These are phyloP conservation scores for Guillardia theta DNA, from an alignment of 78 protist species.

Conservation along the genomic window DNA sequence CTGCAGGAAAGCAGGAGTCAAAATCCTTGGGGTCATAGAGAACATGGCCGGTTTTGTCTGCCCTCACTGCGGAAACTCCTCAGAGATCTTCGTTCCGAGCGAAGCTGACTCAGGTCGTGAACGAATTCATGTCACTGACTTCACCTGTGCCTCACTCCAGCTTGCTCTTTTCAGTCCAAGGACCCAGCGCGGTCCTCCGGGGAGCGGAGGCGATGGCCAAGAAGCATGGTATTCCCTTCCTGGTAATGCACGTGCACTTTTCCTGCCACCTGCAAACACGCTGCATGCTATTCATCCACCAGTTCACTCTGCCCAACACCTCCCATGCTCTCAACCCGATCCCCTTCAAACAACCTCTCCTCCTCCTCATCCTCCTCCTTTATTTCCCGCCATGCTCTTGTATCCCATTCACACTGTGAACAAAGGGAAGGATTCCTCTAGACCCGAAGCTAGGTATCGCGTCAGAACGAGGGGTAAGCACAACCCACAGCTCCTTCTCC, in stretches of 20 bases:
- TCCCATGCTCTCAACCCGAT: too few species aligned
- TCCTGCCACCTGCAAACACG: neutral
- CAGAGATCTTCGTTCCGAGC: slow-evolving; percentile 42
- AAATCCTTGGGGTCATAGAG: slow-evolving; percentile 97
- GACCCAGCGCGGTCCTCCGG: neutral
- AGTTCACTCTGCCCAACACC: too few species aligned
- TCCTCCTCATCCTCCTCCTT: too few species aligned
- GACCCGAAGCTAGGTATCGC: too few species aligned
- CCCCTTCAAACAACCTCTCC: too few species aligned
- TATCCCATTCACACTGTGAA: too few species aligned
- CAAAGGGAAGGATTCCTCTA: too few species aligned
- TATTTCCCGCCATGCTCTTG: too few species aligned
- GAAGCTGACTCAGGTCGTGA: neutral
- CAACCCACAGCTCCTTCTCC: too few species aligned
- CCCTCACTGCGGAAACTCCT: slow-evolving; percentile 78
- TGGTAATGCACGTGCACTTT: neutral
- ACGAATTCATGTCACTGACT: neutral
- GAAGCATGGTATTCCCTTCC: neutral
- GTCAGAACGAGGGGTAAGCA: too few species aligned
- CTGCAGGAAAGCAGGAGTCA: slow-evolving; percentile 79
- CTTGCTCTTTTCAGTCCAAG: neutral
- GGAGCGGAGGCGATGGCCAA: neutral
- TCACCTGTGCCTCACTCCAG: neutral
- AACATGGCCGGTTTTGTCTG: slow-evolving; percentile 97
- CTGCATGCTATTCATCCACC: too few species aligned